Percentiles rank a stretch among this genome's conserved stretches.
phyloP scores from a whole-genome alignment of 108 stramenopile species.

The Cyclotella distinguenda region DNA sequence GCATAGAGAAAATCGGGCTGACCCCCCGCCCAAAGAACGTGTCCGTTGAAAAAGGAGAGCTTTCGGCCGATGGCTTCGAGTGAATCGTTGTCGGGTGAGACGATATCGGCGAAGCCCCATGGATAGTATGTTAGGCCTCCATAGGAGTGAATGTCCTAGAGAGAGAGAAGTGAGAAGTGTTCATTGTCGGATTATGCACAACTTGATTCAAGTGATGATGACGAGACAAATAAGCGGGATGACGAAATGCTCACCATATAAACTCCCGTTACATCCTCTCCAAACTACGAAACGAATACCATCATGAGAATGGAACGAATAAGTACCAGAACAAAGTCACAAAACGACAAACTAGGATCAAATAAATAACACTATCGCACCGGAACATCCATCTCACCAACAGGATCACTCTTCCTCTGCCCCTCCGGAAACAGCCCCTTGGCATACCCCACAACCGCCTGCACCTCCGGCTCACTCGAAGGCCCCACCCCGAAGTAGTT shows the following conservation, averaged over 20 bases:
- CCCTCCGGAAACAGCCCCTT: conserved; percentile 36
- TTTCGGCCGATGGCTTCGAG: conserved; percentile 39
- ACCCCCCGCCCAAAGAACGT: conserved; percentile 29
- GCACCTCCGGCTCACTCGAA: conserved; percentile 53
- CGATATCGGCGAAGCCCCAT: conserved; percentile 41
- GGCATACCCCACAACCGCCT: conserved; percentile 50
- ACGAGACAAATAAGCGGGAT: not conserved
- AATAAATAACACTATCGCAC: no score
- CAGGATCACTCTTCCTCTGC: conserved; percentile 41
- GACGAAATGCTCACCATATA: conserved; percentile 29
- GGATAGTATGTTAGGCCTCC: conserved; percentile 51
- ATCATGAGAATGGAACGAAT: no score
- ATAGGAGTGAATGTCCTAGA: conserved; percentile 46
- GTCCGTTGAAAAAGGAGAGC: conserved; percentile 24
- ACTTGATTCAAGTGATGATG: not conserved
- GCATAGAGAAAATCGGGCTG: conserved; percentile 26
- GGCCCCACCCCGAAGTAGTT: conserved; percentile 41
- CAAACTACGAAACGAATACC: no score
- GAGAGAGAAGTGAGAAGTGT: not conserved
- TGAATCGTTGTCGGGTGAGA: conserved; percentile 8
- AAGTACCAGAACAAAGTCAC: no score
- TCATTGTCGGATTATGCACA: not conserved
- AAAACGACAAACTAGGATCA: no score
- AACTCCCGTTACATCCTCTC: conserved; percentile 38
- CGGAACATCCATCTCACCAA: conserved; percentile 13